These are phyloP conservation scores for Dentiscutata heterogama DNA, from an alignment of 371 early-diverging fungal species.

Conservation along the genomic window DNA sequence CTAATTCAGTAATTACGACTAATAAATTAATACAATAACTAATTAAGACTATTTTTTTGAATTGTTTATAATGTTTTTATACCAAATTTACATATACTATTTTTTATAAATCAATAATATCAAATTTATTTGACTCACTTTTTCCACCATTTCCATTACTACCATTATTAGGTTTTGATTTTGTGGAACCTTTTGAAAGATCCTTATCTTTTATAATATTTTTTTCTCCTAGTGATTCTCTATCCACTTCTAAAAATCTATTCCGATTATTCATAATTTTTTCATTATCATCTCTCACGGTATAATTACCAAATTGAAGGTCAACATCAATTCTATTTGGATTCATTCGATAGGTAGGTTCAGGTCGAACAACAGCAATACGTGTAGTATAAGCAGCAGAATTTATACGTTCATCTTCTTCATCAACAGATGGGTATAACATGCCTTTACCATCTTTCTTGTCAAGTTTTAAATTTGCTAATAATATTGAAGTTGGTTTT, in stretches of 20 bases:
- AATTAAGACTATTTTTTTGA: too few species aligned
- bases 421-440: constrained; percentile 4
- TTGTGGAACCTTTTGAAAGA: background rate
- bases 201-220: background rate
- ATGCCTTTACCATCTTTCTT: background rate
- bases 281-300: background rate
- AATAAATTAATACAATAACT: too few species aligned
- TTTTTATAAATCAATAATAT: constrained; percentile 15
- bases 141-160: background rate
- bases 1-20: too few species aligned
- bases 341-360: constrained; percentile 8
- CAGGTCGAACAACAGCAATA: constrained; percentile 13
- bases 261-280: background rate
- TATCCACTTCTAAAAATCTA: background rate
- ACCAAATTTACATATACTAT: too few species aligned
- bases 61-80: too few species aligned
- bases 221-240: background rate
- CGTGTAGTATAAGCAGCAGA: constrained; percentile 33
- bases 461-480: background rate
- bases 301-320: background rate
- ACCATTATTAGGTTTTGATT: background rate
- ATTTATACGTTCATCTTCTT: constrained; percentile 32
- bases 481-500: background rate
- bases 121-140: constrained; percentile 29
- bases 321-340: constrained; percentile 14